Conservation (phyloP, 345 rosid species). For the Sisymbrium irio region DNA sequence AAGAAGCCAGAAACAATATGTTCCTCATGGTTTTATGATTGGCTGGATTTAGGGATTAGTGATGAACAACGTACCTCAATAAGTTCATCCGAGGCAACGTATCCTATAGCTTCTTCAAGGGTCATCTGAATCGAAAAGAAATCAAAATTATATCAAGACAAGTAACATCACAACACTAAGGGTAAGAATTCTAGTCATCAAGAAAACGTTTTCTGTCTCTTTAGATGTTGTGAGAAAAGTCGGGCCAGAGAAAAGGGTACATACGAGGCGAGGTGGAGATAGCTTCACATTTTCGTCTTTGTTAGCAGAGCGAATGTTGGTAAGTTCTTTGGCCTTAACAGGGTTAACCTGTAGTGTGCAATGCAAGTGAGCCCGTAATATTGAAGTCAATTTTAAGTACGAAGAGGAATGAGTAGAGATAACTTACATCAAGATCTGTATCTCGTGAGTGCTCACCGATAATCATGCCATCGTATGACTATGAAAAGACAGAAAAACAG, state of each 20-base stretch:
- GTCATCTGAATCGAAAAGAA: conserved; percentile 59
- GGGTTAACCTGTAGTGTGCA: conserved; percentile 69
- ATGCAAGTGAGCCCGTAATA: conserved; percentile 25
- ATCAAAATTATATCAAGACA: conserved; percentile 15
- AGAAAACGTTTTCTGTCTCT: background rate
- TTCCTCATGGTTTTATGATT: background rate
- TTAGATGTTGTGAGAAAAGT: background rate
- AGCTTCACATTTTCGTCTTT: conserved; percentile 91
- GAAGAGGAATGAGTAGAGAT: background rate
- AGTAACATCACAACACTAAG: background rate
- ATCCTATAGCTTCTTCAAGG: conserved; percentile 96
- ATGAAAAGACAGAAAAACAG: conserved; percentile 29
- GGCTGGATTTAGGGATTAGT: background rate
- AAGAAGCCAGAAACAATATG: background rate
- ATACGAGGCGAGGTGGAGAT: conserved; percentile 88
- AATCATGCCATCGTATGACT: conserved; percentile 98
- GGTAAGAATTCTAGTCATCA: background rate
- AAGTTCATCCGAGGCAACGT: conserved; percentile 94
- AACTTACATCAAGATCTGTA: conserved; percentile 91
- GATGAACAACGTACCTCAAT: conserved; percentile 61
- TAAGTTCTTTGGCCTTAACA: conserved; percentile 78
- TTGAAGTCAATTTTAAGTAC: background rate
- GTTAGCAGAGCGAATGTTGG: conserved; percentile 71
- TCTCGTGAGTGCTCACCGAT: conserved; percentile 98
- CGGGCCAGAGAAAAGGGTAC: conserved; percentile 18